phyloP scores from a whole-genome alignment of 208 protist species.

The Leishmania guyanensis region DNA sequence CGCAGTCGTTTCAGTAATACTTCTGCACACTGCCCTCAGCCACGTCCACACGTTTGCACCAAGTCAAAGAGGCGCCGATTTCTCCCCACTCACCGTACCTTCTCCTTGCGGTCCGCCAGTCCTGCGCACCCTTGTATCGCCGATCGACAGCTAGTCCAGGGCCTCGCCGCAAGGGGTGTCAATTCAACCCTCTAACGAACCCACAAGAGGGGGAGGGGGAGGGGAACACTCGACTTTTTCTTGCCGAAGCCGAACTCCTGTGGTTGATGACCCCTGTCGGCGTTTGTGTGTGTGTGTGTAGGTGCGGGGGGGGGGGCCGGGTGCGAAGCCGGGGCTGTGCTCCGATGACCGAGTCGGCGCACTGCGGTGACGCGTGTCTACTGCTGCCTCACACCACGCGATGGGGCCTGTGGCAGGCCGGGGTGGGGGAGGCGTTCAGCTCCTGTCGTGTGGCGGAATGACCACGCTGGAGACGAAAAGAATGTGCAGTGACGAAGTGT shows the following conservation, averaged over 20 bases:
- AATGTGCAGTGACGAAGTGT: neutral
- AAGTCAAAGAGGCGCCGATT: too few relatives aligned
- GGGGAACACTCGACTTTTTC: neutral
- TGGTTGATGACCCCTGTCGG: neutral
- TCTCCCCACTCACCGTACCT: neutral
- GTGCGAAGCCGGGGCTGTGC: neutral
- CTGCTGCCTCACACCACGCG: neutral
- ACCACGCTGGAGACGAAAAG: too few relatives aligned
- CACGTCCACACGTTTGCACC: too few relatives aligned
- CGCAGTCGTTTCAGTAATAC: too few relatives aligned
- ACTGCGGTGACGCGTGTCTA: neutral
- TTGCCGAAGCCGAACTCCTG: neutral
- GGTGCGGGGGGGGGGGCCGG: too few relatives aligned
- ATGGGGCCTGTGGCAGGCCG: neutral
- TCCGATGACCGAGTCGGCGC: neutral
- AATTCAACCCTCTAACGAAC: too few relatives aligned
- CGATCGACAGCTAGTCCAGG: neutral
- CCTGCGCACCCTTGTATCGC: neutral
- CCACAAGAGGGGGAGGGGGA: neutral
- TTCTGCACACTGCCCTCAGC: too few relatives aligned
- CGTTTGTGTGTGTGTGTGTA: neutral
- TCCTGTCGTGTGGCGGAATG: too few relatives aligned
- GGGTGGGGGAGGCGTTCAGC: too few relatives aligned
- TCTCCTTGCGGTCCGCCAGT: neutral
- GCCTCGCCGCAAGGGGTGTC: neutral